A percentile compares a stretch with the other conserved stretches of the same genome.
These are phyloP conservation scores for Penicillium paradoxum DNA, from an alignment of 495 filamentous ascomycete species.

Conservation along the genomic window DNA sequence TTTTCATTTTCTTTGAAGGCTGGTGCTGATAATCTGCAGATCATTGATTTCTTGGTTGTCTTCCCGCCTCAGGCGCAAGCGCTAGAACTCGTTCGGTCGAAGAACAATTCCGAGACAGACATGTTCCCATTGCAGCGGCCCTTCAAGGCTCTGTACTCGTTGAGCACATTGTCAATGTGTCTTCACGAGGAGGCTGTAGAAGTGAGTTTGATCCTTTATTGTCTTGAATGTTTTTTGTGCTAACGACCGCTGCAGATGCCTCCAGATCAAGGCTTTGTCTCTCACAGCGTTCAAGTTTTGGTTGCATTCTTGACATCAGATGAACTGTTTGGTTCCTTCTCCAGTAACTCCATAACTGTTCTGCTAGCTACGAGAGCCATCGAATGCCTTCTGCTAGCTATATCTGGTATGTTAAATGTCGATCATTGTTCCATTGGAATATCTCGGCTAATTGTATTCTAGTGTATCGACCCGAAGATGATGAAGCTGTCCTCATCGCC, in stretches of 20 bases:
- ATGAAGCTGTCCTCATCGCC: slow-evolving; percentile 11
- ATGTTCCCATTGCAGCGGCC: slow-evolving; percentile 66
- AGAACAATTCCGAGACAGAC: slow-evolving; percentile 46
- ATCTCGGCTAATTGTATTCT: neutral
- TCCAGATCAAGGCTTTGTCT: slow-evolving; percentile 35
- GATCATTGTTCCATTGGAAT: too few relatives aligned
- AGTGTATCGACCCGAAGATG: slow-evolving; percentile 15
- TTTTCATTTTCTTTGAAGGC: neutral
- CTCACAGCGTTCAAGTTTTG: slow-evolving; percentile 41
- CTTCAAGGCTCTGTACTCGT: slow-evolving; percentile 69
- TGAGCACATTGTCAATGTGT: slow-evolving; percentile 55
- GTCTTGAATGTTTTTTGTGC: slow-evolving; percentile 2
- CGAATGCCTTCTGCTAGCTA: slow-evolving; percentile 33
- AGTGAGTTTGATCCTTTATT: slow-evolving; percentile 10
- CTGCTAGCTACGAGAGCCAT: slow-evolving; percentile 32
- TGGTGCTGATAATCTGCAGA: slow-evolving; percentile 39
- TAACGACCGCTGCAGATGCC: slow-evolving; percentile 18
- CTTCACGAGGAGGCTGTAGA: slow-evolving; percentile 43
- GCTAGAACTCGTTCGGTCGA: slow-evolving; percentile 52
- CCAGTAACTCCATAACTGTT: slow-evolving; percentile 16
- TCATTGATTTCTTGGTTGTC: slow-evolving; percentile 66
- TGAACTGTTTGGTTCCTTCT: slow-evolving; percentile 24
- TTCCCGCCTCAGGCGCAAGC: slow-evolving; percentile 67
- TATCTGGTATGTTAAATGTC: slow-evolving; percentile 6
- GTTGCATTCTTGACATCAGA: slow-evolving; percentile 37